Base-by-base conservation (phyloP, 257 asterid genomes). In the Ophiorrhiza pumila region DNA sequence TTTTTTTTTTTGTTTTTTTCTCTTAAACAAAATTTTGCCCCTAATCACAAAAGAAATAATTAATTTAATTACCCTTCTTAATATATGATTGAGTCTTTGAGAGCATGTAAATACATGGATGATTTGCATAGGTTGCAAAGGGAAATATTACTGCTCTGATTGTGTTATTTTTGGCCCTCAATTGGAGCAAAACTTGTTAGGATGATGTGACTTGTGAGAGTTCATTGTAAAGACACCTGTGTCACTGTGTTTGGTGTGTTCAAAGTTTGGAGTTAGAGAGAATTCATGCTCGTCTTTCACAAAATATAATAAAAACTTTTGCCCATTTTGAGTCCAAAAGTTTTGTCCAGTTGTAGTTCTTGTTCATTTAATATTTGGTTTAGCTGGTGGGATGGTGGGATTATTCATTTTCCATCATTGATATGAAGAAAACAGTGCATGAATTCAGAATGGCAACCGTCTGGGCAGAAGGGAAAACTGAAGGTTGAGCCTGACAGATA, bases 151-250 rank as follows among this genome's bases (percentile, higher is more conserved):
- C 32, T 43, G 78, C 78, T 78, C 81, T 69, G 52, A 53, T 66
- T 73, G 42, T 59, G 60, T 50, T 32, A n/a, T 34, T 72, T 77
- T 72, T 75, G 35, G 63, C 42, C 56, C 57, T 65, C 58, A 77
- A 72, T 57, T 77, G 59, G 77, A 58, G 74, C 77, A 37, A n/a
- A n/a, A 29, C 37, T 58, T 43, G 4, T 17, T 32, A 37, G 69
- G 53, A 31, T 20, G 61, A 74, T 67, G 64, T 50, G 63, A 71
- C 31, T n/a, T n/a, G n/a, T n/a, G n/a, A n/a, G n/a, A n/a, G n/a
- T n/a, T n/a, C n/a, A n/a, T n/a, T n/a, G n/a, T n/a, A n/a, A n/a
- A n/a, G n/a, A n/a, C n/a, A n/a, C n/a, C n/a, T n/a, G n/a, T n/a
- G n/a, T n/a, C n/a, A n/a, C n/a, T n/a, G n/a, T 23, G 76, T 71